A percentile compares a stretch with the other conserved stretches of the same genome.
Evolutionary conservation across 345 rosid species (phyloP).

Genomic region (Bruguiera gymnorhiza): DNA sequence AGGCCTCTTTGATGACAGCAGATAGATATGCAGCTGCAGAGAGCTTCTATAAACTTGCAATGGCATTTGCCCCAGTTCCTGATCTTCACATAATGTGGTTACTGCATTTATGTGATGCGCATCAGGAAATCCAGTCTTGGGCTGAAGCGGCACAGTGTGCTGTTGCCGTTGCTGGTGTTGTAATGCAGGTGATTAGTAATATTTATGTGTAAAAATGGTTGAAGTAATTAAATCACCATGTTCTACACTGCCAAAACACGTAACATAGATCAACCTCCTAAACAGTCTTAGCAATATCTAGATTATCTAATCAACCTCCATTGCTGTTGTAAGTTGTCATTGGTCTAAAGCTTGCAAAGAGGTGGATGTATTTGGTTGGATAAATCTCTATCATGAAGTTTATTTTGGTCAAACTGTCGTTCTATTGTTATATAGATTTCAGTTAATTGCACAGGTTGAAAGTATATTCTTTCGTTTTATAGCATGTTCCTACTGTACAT

Average conservation of each 20-base stretch:
- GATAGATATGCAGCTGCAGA: slow-evolving; percentile 98
- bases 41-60: slow-evolving; percentile 94
- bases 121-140: slow-evolving; percentile 99
- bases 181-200: slow-evolving; percentile 66
- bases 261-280: background rate
- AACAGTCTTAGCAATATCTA: too few relatives aligned
- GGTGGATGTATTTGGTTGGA: too few relatives aligned
- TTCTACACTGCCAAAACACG: background rate
- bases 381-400: too few relatives aligned
- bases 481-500: background rate
- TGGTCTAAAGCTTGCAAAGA: too few relatives aligned
- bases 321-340: background rate
- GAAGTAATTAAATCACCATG: background rate
- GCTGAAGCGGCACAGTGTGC: slow-evolving; percentile 99
- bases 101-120: slow-evolving; percentile 96
- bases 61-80: slow-evolving; percentile 99
- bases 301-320: background rate
- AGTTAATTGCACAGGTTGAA: too few relatives aligned
- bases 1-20: slow-evolving; percentile 77
- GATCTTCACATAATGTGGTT: slow-evolving; percentile 99
- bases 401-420: too few relatives aligned
- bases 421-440: too few relatives aligned
- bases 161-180: slow-evolving; percentile 90
- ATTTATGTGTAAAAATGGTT: background rate
- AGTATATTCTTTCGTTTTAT: background rate